Conservation (phyloP, 345 rosid species). For the Diplotaxis tenuifolia region DNA sequence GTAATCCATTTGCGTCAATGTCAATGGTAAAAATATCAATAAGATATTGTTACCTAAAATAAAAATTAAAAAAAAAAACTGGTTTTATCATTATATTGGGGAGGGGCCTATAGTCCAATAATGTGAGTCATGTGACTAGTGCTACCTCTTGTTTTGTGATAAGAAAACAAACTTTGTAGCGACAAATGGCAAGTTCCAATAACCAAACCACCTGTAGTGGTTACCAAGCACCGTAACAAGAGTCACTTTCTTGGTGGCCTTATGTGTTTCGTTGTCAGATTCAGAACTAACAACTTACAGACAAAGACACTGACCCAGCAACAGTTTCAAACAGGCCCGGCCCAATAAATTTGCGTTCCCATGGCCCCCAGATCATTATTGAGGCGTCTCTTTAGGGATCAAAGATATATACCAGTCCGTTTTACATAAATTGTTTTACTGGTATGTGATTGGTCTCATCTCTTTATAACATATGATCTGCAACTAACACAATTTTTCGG, state of each 20-base stretch:
- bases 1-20: slow-evolving; percentile 29
- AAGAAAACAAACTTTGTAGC: slow-evolving; percentile 43
- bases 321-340: slow-evolving; percentile 45
- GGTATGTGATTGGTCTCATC: neutral
- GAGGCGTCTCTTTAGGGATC: neutral
- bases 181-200: slow-evolving; percentile 43
- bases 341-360: slow-evolving; percentile 15
- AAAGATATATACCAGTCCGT: neutral
- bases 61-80: neutral
- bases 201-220: slow-evolving; percentile 44
- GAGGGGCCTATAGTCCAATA: neutral
- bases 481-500: neutral
- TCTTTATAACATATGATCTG: neutral
- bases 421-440: neutral
- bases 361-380: neutral
- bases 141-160: slow-evolving; percentile 34
- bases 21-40: slow-evolving; percentile 20
- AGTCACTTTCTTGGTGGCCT: slow-evolving; percentile 32
- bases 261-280: slow-evolving; percentile 27
- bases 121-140: neutral
- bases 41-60: neutral
- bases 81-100: neutral
- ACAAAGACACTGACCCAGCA: slow-evolving; percentile 40
- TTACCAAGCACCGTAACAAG: slow-evolving; percentile 19
- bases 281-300: slow-evolving; percentile 38